Conservation (phyloP, 805 yeast genomes). For the Starmera quercuum region DNA sequence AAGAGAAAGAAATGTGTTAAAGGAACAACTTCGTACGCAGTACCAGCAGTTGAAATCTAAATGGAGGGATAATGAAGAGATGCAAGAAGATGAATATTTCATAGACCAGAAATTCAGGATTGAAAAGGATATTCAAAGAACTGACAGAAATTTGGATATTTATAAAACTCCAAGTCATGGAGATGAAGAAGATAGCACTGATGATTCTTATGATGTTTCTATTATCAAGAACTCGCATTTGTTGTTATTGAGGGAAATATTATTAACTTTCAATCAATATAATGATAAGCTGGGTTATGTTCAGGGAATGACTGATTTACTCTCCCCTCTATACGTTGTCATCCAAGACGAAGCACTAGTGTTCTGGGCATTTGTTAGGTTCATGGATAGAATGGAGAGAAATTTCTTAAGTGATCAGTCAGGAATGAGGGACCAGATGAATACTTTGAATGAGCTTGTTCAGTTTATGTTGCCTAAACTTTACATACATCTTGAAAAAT, state of each 20-base stretch:
- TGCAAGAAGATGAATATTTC: constrained; percentile 63
- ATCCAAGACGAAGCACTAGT: constrained; percentile 66
- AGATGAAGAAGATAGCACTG: constrained; percentile 24
- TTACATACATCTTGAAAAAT: constrained; percentile 73
- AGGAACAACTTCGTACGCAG: constrained; percentile 46
- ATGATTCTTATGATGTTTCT: constrained; percentile 44
- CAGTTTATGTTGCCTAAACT: constrained; percentile 85
- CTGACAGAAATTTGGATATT: constrained; percentile 71
- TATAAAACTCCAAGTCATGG: constrained; percentile 35
- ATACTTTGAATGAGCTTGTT: constrained; percentile 73
- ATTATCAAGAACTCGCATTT: constrained; percentile 73
- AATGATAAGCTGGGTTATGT: constrained; percentile 86
- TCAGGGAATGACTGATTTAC: constrained; percentile 94
- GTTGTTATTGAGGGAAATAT: constrained; percentile 61
- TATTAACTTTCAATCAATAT: constrained; percentile 79
- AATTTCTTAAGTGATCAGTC: constrained; percentile 87
- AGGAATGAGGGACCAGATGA: constrained; percentile 88
- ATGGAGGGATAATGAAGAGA: constrained; percentile 60
- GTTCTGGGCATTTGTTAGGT: constrained; percentile 82
- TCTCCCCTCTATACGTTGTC: constrained; percentile 73
- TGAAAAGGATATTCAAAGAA: constrained; percentile 88
- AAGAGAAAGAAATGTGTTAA: constrained; percentile 57
- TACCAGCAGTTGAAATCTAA: constrained; percentile 58
- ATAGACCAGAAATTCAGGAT: constrained; percentile 83
- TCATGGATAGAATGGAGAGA: constrained; percentile 93